phyloP scores from a whole-genome alignment of 805 yeast genomes.

The Spathaspora arborariae region DNA sequence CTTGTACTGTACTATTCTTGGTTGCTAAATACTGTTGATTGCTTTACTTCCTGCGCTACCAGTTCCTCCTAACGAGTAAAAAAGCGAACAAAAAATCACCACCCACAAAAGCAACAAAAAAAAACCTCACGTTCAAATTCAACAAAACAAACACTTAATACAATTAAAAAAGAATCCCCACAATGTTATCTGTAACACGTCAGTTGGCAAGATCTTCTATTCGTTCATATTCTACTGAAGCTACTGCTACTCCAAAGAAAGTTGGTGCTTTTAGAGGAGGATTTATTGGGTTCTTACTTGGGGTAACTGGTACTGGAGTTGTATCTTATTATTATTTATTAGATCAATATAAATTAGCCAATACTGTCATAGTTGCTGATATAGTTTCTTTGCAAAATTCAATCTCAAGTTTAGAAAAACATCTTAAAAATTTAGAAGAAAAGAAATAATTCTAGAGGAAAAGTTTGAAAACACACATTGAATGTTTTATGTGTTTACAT shows the following conservation, averaged over 20 bases:
- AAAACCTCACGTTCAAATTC: background rate
- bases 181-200: slow-evolving; percentile 10
- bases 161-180: too few relatives aligned
- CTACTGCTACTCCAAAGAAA: slow-evolving; percentile 25
- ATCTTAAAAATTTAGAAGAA: slow-evolving; percentile 57
- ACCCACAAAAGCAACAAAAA: slow-evolving; percentile 2
- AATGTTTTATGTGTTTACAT: background rate
- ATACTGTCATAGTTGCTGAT: slow-evolving; percentile 70
- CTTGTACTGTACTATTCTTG: too few relatives aligned
- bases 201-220: slow-evolving; percentile 14
- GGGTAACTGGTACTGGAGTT: slow-evolving; percentile 70
- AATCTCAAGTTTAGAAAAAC: slow-evolving; percentile 62
- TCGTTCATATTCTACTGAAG: slow-evolving; percentile 23
- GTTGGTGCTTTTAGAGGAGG: slow-evolving; percentile 45
- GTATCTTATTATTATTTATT: slow-evolving; percentile 74
- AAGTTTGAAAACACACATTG: background rate
- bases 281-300: slow-evolving; percentile 73
- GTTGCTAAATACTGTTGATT: background rate
- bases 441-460: slow-evolving; percentile 1
- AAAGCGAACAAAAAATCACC: background rate
- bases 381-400: slow-evolving; percentile 67
- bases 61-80: background rate
- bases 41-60: background rate
- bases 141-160: slow-evolving; percentile 1
- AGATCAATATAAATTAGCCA: slow-evolving; percentile 73